Evolutionary conservation across 345 rosid species (phyloP).

Genomic region (Acer saccharum): DNA sequence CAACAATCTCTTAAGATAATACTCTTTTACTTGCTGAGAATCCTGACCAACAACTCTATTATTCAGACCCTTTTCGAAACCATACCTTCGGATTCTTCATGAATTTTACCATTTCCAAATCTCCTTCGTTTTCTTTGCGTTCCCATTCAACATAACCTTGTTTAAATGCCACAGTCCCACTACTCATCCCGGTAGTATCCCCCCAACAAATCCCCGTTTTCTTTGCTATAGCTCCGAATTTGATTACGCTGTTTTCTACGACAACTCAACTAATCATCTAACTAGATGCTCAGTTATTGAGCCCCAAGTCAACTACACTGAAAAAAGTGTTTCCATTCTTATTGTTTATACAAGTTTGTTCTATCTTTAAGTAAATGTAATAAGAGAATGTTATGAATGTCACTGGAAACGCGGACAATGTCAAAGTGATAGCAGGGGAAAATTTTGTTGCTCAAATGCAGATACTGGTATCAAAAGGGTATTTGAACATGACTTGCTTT

Average conservation of each 20-base stretch:
- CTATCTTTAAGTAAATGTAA: neutral
- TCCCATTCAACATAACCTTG: neutral
- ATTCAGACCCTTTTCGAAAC: neutral
- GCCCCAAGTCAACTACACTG: constrained; percentile 17
- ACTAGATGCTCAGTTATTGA: constrained; percentile 30
- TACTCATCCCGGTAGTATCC: too few species aligned
- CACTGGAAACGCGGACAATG: constrained; percentile 11
- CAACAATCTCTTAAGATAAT: constrained; percentile 33
- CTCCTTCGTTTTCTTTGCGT: constrained; percentile 28
- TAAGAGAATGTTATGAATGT: constrained; percentile 15
- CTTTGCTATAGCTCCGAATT: constrained; percentile 5
- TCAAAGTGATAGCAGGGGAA: neutral
- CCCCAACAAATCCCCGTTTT: neutral
- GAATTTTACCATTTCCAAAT: constrained; percentile 29
- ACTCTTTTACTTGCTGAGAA: constrained; percentile 28
- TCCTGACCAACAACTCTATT: neutral
- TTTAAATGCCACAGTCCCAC: constrained; percentile 29
- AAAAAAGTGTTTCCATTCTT: neutral
- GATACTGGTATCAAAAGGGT: neutral
- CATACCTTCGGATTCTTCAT: constrained; percentile 27
- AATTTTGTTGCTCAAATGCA: neutral
- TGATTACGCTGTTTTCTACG: neutral
- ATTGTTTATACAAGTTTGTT: constrained; percentile 21
- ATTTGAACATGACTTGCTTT: neutral
- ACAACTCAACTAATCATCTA: neutral